Percentiles rank a stretch among this genome's conserved stretches.
Conservation (phyloP, 805 yeast genomes). For the Myxozyma mucilagina region DNA sequence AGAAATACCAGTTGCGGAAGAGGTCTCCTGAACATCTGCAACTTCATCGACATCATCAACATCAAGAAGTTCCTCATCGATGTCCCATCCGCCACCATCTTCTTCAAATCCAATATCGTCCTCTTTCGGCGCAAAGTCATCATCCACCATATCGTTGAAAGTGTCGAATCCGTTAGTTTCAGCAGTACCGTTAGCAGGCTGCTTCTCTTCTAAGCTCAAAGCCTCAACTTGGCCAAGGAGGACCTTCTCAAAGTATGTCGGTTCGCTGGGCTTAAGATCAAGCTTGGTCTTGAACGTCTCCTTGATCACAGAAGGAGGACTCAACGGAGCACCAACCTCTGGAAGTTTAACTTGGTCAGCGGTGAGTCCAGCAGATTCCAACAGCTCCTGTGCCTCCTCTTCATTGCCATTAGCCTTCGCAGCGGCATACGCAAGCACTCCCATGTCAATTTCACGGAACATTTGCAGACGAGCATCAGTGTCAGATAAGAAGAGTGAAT, state of each 20-base stretch:
- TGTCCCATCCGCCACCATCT: constrained; percentile 37
- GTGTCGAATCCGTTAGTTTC: constrained; percentile 34
- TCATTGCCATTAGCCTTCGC: constrained; percentile 84
- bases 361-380: constrained; percentile 66
- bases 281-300: constrained; percentile 58
- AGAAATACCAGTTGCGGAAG: constrained; percentile 42
- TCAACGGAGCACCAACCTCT: constrained; percentile 43
- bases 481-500: constrained; percentile 74
- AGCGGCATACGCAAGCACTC: constrained; percentile 87
- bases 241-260: constrained; percentile 84
- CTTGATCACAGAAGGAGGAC: constrained; percentile 51
- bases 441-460: constrained; percentile 74
- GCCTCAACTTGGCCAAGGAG: constrained; percentile 74
- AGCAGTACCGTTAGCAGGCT: constrained; percentile 30
- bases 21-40: constrained; percentile 47
- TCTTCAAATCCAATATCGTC: constrained; percentile 35
- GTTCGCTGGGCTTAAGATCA: constrained; percentile 75
- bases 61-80: constrained; percentile 46
- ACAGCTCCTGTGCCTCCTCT: constrained; percentile 69
- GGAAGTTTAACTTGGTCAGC: constrained; percentile 68
- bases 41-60: constrained; percentile 48
- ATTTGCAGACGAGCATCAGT: constrained; percentile 72
- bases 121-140: constrained; percentile 27
- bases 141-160: constrained; percentile 33
- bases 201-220: constrained; percentile 51